Conservation (phyloP, 176 grass and related monocot species). For the Alopecurus myosuroides region DNA sequence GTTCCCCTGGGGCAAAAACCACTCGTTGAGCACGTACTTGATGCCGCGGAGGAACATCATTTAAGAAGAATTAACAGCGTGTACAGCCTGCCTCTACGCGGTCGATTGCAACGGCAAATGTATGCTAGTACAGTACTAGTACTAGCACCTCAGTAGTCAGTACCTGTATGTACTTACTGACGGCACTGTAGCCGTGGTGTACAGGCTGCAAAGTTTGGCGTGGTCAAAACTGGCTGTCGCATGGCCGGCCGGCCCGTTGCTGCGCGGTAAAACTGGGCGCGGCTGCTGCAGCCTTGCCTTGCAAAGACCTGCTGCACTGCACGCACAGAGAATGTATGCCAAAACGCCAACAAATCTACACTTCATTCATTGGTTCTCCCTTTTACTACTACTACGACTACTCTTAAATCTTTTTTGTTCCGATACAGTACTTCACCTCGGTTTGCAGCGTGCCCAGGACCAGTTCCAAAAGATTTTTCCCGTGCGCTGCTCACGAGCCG, state of each 20-base stretch:
- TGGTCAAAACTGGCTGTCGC: constrained; percentile 32
- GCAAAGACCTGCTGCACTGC: neutral
- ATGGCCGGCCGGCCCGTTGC: neutral
- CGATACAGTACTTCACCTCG: neutral
- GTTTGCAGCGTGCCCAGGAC: neutral
- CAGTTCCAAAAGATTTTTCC: neutral
- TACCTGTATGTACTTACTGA: neutral
- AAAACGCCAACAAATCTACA: neutral
- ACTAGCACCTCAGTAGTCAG: neutral
- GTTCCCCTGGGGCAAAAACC: too few relatives aligned
- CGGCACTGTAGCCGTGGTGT: neutral
- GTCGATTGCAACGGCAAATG: neutral
- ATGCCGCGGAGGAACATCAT: neutral
- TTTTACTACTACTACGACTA: too few relatives aligned
- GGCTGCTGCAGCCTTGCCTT: constrained; percentile 21
- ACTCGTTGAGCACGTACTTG: too few relatives aligned
- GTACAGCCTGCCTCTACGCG: neutral
- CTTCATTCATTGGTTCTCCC: neutral
- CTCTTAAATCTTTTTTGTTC: neutral
- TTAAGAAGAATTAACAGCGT: constrained; percentile 7
- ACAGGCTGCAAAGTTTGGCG: constrained; percentile 7
- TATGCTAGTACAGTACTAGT: neutral
- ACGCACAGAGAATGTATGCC: constrained; percentile 16
- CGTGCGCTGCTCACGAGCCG: constrained; percentile 24
- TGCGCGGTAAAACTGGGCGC: constrained; percentile 23